These are phyloP conservation scores for Pseudogymnoascus verrucosus DNA, from an alignment of 2,329 filamentous ascomycete species.

Conservation along the genomic window DNA sequence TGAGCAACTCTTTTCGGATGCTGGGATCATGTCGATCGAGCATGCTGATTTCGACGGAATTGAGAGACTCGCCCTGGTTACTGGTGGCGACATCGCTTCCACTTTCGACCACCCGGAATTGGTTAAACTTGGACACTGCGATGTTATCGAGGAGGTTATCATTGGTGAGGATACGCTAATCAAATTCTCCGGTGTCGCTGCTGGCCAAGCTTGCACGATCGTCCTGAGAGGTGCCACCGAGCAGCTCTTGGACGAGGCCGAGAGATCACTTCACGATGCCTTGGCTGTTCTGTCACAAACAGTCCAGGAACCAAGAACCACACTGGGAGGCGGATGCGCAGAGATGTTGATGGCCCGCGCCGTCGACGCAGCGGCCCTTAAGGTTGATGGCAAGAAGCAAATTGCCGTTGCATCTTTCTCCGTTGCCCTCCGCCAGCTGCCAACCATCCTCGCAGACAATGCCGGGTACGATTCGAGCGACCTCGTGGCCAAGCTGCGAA, in stretches of 20 bases:
- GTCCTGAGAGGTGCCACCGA: constrained; percentile 94
- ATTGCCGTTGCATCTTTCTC: constrained; percentile 88
- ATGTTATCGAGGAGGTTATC: constrained; percentile 94
- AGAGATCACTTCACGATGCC: constrained; percentile 92
- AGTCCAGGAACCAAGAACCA: constrained; percentile 87
- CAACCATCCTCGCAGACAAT: constrained; percentile 95
- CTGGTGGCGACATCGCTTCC: constrained; percentile 92
- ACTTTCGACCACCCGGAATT: constrained; percentile 98
- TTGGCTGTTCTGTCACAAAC: constrained; percentile 95
- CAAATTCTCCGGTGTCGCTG: constrained; percentile 92
- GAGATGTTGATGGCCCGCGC: constrained; percentile 99
- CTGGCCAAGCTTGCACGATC: constrained; percentile 90
- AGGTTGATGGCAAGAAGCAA: constrained; percentile 94
- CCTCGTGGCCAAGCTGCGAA: constrained; percentile 81
- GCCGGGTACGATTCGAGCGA: constrained; percentile 94
- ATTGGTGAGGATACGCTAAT: constrained; percentile 97
- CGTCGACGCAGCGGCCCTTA: constrained; percentile 85
- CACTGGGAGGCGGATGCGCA: constrained; percentile 88
- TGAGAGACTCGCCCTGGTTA: constrained; percentile 88
- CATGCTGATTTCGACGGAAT: constrained; percentile 99
- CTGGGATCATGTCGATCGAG: constrained; percentile 96
- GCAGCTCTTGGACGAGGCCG: constrained; percentile 92
- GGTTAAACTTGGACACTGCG: constrained; percentile 91
- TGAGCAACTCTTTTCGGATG: constrained; percentile 95
- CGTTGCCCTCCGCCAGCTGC: constrained; percentile 80